Evolutionary conservation across 2,329 filamentous ascomycete genomes (phyloP), one percentile per base, ranked within the genome.

Genomic region (Pyrenochaeta sp.): DNA sequence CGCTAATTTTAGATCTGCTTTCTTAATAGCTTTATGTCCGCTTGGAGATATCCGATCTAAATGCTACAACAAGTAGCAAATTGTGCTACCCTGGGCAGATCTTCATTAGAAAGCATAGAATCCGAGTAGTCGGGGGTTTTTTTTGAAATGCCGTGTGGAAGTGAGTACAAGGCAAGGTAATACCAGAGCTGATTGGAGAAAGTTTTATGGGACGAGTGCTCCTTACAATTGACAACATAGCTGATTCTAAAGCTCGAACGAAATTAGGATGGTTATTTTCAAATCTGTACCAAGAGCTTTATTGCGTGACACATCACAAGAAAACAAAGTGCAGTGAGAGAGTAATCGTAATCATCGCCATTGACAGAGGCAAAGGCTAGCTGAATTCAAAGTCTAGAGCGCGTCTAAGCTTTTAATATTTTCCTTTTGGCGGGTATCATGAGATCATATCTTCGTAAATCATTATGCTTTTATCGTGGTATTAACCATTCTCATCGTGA

Each of bases 61-160:
- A n/a, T n/a, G n/a, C n/a, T n/a, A n/a, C n/a, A n/a, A n/a, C 6
- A 10, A 2, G 21, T 90, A 91, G 89, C 89, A 91, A 91, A 90
- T n/a, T 90, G 91, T 84, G 85, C 85, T 84, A 85, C 86, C 88
- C 92, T 89, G 86, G 90, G 91, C 87, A 85, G 87, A 88, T 91
- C 89, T 87, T 92, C 89, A 92, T 87, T 89, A 87, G 85, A 86
- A 87, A 85, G 85, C 87, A 84, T 90, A 89, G 88, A 85, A 87
- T 89, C 87, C 86, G 79, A 87, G 87, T 87, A 89, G 86, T 50
- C 35, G 21, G 21, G 4, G 14, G 10, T n/a, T n/a, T n/a, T n/a
- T n/a, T n/a, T n/a, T n/a, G n/a, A n/a, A n/a, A n/a, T n/a, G n/a
- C n/a, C n/a, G n/a, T n/a, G n/a, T n/a, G n/a, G n/a, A n/a, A n/a